Base-by-base conservation (phyloP, 768 basidiomycete species). In the Collybiopsis luxurians region DNA sequence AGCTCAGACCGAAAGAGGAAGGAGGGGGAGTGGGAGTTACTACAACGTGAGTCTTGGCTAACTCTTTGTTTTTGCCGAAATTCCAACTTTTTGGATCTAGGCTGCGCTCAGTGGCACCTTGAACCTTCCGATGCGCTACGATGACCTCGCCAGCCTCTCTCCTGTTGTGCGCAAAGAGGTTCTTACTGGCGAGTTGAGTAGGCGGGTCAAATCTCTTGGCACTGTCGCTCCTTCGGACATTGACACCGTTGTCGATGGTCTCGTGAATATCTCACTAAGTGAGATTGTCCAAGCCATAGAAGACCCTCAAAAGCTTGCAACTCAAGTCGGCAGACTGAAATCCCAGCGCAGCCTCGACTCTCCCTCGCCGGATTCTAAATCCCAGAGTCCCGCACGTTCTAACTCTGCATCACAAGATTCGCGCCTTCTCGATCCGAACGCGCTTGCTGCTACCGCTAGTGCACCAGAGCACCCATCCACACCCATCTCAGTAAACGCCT, bases 391-490 rank as follows among this genome's bases (percentile, higher is more conserved):
- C 1, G 79, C 81, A 17, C 79, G 80, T 0, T 73, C 81, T 3
- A 74, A 74, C 0, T 80, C 83, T 9, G 72, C 73, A 30, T 87
- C 87, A 5, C 89, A 89, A 60, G 87, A 89, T 68, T 90, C 90
- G 1, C 79, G 83, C 28, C 69, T 85, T n/a, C 73, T 87, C 27
- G 87, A 89, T 61, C 79, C 83, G 5, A 81, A 77, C 55, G 77
- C 81, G 6, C 70, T 84, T 23, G 82, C 82, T 60, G 87, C 89
- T 2, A 91, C 89, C 3, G 92, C 91, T 2, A 90, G 89, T 48
- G 91, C 91, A n/a, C 92, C 92, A 0, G 92, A 94, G 65, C 91
- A 92, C 59, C 92, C 92, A 0, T 90, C 88, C 6, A 93, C 92
- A 0, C 92, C 92, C 1, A 82, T 93, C 12, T 92, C 91, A 1